Evolutionary conservation across 805 yeast species (phyloP).

Genomic region (Pichia cabralensis): DNA sequence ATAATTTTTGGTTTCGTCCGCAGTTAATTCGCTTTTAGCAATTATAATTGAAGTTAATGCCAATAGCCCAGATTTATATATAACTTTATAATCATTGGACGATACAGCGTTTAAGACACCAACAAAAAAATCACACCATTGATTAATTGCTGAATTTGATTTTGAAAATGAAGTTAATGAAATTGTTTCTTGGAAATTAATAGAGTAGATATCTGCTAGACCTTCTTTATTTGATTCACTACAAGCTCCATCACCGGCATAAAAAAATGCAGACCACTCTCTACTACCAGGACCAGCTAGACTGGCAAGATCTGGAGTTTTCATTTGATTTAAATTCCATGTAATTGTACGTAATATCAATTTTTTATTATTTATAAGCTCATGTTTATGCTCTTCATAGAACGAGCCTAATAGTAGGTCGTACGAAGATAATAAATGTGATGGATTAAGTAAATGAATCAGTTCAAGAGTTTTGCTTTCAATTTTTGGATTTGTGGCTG

Average conservation of each 20-base stretch:
- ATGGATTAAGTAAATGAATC: slow-evolving; percentile 18
- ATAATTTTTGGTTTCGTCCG: slow-evolving; percentile 12
- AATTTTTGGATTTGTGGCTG: not conserved
- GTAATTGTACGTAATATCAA: slow-evolving; percentile 23
- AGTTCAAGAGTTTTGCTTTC: slow-evolving; percentile 11
- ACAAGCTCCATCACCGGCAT: slow-evolving; percentile 6
- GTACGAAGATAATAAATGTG: slow-evolving; percentile 18
- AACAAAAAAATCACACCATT: slow-evolving; percentile 25
- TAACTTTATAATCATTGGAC: slow-evolving; percentile 21
- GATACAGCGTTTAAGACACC: slow-evolving; percentile 14
- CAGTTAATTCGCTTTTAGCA: slow-evolving; percentile 14
- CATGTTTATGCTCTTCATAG: slow-evolving; percentile 9
- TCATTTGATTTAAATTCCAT: slow-evolving; percentile 30
- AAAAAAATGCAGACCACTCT: slow-evolving; percentile 9
- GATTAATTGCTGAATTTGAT: slow-evolving; percentile 23
- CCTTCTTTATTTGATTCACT: slow-evolving; percentile 1
- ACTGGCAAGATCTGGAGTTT: slow-evolving; percentile 7
- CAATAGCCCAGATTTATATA: slow-evolving; percentile 38
- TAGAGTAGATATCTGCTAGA: slow-evolving; percentile 28
- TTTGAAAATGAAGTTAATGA: slow-evolving; percentile 36
- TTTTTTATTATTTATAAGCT: not conserved
- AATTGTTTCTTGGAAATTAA: slow-evolving; percentile 42
- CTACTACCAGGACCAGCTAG: slow-evolving; percentile 6
- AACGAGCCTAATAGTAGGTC: slow-evolving; percentile 7
- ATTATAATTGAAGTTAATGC: slow-evolving; percentile 42